Evolutionary conservation across 192 early-diverging fungal genomes (phyloP), one percentile per base, ranked within the genome.

Genomic region (Coemansia aciculifera): DNA sequence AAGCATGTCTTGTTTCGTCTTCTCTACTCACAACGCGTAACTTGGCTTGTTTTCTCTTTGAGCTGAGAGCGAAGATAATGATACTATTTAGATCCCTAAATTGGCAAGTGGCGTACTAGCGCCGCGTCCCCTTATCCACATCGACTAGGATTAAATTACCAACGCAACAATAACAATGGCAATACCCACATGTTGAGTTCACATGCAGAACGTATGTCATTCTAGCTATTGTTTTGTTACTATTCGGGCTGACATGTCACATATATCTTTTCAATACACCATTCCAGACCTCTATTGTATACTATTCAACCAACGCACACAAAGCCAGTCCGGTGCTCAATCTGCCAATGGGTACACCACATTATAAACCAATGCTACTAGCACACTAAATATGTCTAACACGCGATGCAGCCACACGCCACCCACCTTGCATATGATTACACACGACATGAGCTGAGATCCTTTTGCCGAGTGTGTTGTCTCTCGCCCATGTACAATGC

Each of bases 371-470:
- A 42, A 8, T 54, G 11, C 27, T 54, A 54, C 27, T 29, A 54
- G 24, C 24, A 5, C 9, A 29, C 51, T 13, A 54, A 54, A 29
- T 13, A 12, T 54, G 12, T 29, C 51, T 29, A 54, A 15, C 51
- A 27, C 51, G 12, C 24, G 11, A 54, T 54, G 51, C 51, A 54
- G 51, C 51, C 51, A 54, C 46, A 10, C 46, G 46, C 46, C 46
- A 49, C 46, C 8, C 9, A 21, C 2, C 46, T 21, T 49, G 46
- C 46, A 2, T 49, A 21, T 49, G n/a, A 49, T 21, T 24, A 10
- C 27, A 54, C 23, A 54, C 23, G 11, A 54, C 23, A 54, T 19
- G 19, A 5, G 12, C 7, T 13, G n/a, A 48, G 15, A 3, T 19
- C 13, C 12, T 54, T 27, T 24, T 54, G 27, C 27, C 51, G 12